Evolutionary conservation across 805 yeast genomes (phyloP).

Genomic region (Candida vaughaniae): DNA sequence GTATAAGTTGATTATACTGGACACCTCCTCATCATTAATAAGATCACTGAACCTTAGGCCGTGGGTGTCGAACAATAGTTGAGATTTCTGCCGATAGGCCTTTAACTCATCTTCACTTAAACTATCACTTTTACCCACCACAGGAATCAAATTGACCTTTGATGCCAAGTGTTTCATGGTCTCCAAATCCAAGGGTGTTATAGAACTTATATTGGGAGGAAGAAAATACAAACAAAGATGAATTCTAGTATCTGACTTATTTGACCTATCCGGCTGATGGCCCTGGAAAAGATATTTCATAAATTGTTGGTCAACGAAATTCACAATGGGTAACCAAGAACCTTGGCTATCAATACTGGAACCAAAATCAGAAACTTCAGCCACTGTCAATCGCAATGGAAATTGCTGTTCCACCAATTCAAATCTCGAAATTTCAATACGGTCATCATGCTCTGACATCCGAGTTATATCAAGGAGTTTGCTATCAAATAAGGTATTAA

Average conservation of each 20-base stretch:
- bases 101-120: slow-evolving; percentile 25
- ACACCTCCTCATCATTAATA: slow-evolving; percentile 29
- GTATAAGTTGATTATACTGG: slow-evolving; percentile 31
- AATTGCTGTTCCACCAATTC: slow-evolving; percentile 61
- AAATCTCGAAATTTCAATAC: slow-evolving; percentile 30
- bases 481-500: slow-evolving; percentile 68
- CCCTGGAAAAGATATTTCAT: slow-evolving; percentile 66
- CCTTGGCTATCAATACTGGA: slow-evolving; percentile 51
- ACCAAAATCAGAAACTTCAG: slow-evolving; percentile 79
- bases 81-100: slow-evolving; percentile 25
- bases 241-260: slow-evolving; percentile 59
- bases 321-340: slow-evolving; percentile 47
- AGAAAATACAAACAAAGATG: slow-evolving; percentile 87
- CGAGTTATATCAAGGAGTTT: slow-evolving; percentile 15
- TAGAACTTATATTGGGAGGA: slow-evolving; percentile 60
- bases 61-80: slow-evolving; percentile 20
- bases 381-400: slow-evolving; percentile 56
- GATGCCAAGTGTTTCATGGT: slow-evolving; percentile 34
- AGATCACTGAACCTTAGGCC: slow-evolving; percentile 32
- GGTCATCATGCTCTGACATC: neutral
- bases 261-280: slow-evolving; percentile 39
- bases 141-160: slow-evolving; percentile 39
- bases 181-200: slow-evolving; percentile 33
- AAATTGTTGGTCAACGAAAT: slow-evolving; percentile 79
- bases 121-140: slow-evolving; percentile 38